Percentiles rank a stretch among this genome's conserved stretches.
Conservation (phyloP, 305 asterid genomes). For the Fraxinus albicans region DNA sequence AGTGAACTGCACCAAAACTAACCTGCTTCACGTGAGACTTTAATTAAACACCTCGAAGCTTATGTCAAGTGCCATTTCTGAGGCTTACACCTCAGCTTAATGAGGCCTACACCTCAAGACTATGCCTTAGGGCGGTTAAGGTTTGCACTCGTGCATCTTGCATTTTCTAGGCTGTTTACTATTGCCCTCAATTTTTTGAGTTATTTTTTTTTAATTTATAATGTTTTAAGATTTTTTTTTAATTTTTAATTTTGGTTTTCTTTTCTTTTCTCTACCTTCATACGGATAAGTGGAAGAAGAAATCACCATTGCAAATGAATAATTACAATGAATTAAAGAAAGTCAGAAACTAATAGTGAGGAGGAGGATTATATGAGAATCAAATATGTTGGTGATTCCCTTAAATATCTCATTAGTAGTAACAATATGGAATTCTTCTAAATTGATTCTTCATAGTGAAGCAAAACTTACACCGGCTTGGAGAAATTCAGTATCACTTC, state of each 20-base stretch:
- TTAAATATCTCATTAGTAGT: neutral
- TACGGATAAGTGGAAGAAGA: neutral
- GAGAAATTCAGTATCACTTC: conserved; percentile 72
- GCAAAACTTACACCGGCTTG: conserved; percentile 80
- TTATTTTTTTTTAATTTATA: neutral
- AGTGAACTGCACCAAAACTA: conserved; percentile 1
- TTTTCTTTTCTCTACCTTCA: neutral
- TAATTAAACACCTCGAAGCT: neutral
- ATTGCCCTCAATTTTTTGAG: neutral
- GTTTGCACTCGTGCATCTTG: neutral
- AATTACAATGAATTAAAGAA: neutral
- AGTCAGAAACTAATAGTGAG: neutral
- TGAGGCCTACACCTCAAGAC: neutral
- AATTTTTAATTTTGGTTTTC: neutral
- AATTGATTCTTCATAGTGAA: neutral
- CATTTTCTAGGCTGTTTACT: neutral
- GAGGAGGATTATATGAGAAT: neutral
- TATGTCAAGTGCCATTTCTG: neutral
- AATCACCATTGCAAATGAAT: neutral
- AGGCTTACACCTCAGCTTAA: neutral
- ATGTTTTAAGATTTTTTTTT: neutral
- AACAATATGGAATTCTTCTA: neutral
- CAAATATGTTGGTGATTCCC: neutral
- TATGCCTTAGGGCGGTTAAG: neutral
- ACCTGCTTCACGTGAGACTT: neutral